Evolutionary conservation across 106 monocot species (phyloP).

Genomic region (Acorus calamus): DNA sequence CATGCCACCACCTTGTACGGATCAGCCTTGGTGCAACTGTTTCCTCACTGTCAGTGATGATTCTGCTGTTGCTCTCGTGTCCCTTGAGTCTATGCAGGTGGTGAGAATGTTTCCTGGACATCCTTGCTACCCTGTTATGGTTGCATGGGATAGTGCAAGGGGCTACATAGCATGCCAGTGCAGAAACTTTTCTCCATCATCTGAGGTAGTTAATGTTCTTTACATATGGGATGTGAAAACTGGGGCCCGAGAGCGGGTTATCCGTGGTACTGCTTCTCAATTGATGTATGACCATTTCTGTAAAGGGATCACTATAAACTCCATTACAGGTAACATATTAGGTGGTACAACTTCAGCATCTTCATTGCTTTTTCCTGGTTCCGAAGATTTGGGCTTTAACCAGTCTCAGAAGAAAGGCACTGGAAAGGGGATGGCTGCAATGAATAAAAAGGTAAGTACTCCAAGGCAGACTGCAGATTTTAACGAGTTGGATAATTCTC

Average conservation of each 20-base stretch:
- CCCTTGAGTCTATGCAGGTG: conserved; percentile 65
- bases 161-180: conserved; percentile 92
- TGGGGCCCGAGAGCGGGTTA: conserved; percentile 71
- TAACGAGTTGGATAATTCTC: conserved; percentile 9
- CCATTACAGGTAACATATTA: conserved; percentile 37
- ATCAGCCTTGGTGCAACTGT: conserved; percentile 68
- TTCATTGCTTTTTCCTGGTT: conserved; percentile 45
- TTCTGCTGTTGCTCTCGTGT: conserved; percentile 73
- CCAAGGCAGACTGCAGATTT: conserved; percentile 15
- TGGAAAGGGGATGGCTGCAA: conserved; percentile 11
- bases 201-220: conserved; percentile 33
- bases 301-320: conserved; percentile 39
- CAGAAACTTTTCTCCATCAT: conserved; percentile 20
- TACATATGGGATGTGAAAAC: conserved; percentile 95
- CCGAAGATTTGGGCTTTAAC: conserved; percentile 36
- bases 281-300: conserved; percentile 90
- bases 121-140: conserved; percentile 54
- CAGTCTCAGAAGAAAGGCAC: conserved; percentile 9
- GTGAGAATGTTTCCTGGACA: conserved; percentile 98
- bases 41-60: conserved; percentile 88
- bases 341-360: conserved; percentile 71
- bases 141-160: conserved; percentile 85
- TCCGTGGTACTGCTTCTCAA: conserved; percentile 60
- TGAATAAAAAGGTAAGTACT: conserved; percentile 5
- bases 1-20: conserved; percentile 52